A percentile compares a stretch with the other conserved stretches of the same genome.
Conservation (phyloP, 1,284 basidiomycete genomes). For the Marasmius tenuissimus region DNA sequence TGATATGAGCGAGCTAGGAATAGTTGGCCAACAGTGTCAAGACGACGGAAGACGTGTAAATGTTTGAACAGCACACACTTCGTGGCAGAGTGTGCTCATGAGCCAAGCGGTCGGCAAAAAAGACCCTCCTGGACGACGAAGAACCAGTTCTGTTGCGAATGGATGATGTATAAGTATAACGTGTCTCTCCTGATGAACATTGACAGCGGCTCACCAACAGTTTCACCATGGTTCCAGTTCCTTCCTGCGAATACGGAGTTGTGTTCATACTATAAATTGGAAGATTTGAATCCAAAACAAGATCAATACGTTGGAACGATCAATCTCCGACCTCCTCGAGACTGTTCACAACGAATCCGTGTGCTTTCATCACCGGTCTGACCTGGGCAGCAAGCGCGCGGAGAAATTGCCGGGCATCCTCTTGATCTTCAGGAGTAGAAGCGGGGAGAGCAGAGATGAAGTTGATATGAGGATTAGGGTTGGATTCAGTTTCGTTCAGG, state of each 20-base stretch:
- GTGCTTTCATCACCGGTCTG: slow-evolving; percentile 74
- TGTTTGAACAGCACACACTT: slow-evolving; percentile 44
- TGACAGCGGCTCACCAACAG: slow-evolving; percentile 50
- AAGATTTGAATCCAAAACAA: neutral
- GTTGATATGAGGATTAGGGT: slow-evolving; percentile 75
- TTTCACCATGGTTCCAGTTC: slow-evolving; percentile 81
- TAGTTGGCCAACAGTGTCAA: neutral
- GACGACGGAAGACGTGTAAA: neutral
- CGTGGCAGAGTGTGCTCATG: slow-evolving; percentile 79
- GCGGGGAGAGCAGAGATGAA: slow-evolving; percentile 66
- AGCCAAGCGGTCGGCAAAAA: slow-evolving; percentile 67
- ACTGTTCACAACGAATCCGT: slow-evolving; percentile 74
- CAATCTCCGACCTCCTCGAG: slow-evolving; percentile 66
- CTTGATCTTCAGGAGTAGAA: slow-evolving; percentile 39
- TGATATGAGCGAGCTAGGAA: slow-evolving; percentile 71
- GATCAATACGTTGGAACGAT: neutral
- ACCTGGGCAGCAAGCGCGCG: slow-evolving; percentile 80
- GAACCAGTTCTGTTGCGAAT: slow-evolving; percentile 59
- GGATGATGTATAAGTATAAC: neutral
- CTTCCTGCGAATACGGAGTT: slow-evolving; percentile 76
- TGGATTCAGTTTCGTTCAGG: slow-evolving; percentile 65
- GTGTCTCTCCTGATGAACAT: neutral
- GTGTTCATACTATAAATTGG: slow-evolving; percentile 57
- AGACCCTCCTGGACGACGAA: slow-evolving; percentile 57
- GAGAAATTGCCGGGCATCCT: slow-evolving; percentile 65